These are phyloP conservation scores for Thymus mandschuricus DNA, from an alignment of 257 asterid genomes.

Conservation along the genomic window DNA sequence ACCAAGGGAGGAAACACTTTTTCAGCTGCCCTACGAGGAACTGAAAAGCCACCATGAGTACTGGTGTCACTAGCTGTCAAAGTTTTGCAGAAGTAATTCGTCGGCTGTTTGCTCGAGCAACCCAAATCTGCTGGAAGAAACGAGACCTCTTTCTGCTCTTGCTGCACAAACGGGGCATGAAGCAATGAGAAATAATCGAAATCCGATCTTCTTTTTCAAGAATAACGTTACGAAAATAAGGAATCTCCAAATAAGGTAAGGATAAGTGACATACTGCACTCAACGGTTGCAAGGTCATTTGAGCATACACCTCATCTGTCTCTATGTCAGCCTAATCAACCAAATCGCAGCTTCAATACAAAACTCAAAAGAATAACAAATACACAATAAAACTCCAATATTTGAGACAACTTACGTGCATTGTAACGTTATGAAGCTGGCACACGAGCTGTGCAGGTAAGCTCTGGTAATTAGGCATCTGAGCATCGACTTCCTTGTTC, in stretches of 20 bases:
- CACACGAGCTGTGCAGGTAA: constrained; percentile 74
- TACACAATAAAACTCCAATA: constrained; percentile 11
- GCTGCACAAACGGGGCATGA: constrained; percentile 42
- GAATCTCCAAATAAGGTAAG: neutral
- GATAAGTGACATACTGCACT: constrained; percentile 53
- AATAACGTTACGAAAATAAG: neutral
- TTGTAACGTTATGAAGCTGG: constrained; percentile 75
- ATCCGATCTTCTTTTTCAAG: too few species aligned
- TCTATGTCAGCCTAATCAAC: constrained; percentile 70
- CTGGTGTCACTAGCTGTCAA: constrained; percentile 85
- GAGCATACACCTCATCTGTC: constrained; percentile 82
- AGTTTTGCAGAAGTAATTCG: constrained; percentile 78
- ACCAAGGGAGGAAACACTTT: constrained; percentile 88
- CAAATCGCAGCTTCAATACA: constrained; percentile 27
- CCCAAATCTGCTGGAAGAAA: constrained; percentile 81
- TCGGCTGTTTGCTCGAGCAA: constrained; percentile 71
- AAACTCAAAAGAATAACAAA: constrained; percentile 3
- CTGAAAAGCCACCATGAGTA: constrained; percentile 89
- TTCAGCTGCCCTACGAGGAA: constrained; percentile 90
- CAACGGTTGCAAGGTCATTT: constrained; percentile 84
- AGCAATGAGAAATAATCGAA: neutral
- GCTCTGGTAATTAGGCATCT: constrained; percentile 67
- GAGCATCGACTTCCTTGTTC: constrained; percentile 71
- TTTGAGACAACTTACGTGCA: constrained; percentile 52
- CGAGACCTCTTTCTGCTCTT: constrained; percentile 79